These are phyloP conservation scores for Arthroderma uncinatum DNA, from an alignment of 2,329 filamentous ascomycete species.

Conservation along the genomic window DNA sequence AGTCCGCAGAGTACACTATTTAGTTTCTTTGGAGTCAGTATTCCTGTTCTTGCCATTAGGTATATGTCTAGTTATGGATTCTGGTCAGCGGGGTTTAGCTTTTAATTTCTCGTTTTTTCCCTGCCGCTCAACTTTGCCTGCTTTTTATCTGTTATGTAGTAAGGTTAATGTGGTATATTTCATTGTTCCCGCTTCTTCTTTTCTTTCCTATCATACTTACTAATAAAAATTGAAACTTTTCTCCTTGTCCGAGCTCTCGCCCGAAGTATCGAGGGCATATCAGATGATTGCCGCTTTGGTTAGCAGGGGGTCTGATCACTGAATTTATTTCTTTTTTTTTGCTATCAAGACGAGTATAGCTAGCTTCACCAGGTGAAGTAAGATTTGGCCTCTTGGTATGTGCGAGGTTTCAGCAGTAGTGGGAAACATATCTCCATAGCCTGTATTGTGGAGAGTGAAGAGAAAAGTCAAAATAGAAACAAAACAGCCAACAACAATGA, in stretches of 20 bases:
- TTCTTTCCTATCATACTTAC: neutral
- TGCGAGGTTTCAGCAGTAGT: neutral
- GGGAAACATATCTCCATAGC: neutral
- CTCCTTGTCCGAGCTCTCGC: neutral
- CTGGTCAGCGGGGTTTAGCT: neutral
- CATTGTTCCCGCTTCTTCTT: neutral
- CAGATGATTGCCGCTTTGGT: neutral
- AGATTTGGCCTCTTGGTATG: neutral
- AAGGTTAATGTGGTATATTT: neutral
- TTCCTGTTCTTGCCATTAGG: neutral
- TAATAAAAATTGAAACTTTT: neutral
- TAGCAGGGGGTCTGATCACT: neutral
- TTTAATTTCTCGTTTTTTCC: neutral
- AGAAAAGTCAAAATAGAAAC: neutral
- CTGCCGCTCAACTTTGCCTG: no score
- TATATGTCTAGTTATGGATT: neutral
- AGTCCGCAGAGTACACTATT: slow-evolving; percentile 1
- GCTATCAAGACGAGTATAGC: no score
- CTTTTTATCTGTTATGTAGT: neutral
- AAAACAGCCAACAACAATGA: neutral
- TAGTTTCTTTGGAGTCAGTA: neutral
- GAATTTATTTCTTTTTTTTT: neutral
- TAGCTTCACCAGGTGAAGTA: neutral
- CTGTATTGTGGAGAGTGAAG: neutral
- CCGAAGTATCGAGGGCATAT: neutral